Base-by-base conservation (phyloP, 2,329 filamentous ascomycete species). In the Aspergillus oerlinghausenensis region DNA sequence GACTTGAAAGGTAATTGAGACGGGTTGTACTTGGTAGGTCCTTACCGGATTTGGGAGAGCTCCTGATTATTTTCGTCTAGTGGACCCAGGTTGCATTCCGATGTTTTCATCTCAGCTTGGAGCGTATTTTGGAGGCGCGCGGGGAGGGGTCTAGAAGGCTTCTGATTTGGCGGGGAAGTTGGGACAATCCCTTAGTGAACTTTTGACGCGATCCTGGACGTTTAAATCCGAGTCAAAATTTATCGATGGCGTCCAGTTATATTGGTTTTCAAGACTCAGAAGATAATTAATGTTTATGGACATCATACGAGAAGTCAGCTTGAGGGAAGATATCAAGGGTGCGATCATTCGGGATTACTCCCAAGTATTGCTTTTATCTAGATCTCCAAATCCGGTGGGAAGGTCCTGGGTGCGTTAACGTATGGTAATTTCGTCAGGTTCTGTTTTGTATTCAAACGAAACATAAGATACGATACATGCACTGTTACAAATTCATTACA, bases 51-150 rank as follows among this genome's bases (percentile, higher is more conserved):
- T 51, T 26, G 51, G 51, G 47, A 28, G 47, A 10, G 25, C 45
- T 57, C 59, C 59, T 58, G 52, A 60, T 54, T 49, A 60, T 56
- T 56, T 55, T 61, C 59, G 57, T 61, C 49, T 19, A 50, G 52
- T 49, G 52, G 52, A 50, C 14, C 52, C 19, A 48, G 29, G 28
- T 54, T 50, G 49, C 52, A 54, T 54, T 48, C 49, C 19, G 40
- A 54, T 54, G 42, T 47, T 29, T 45, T 35, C n/a, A 49, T 17
- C 11, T 28, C 26, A 49, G 26, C 45, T 49, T 53, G 32, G 29
- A 50, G 45, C 42, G 47, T 23, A 23, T 26, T 47, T 47, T 47
- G 38, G 51, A 40, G n/a, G 4, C n/a, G 43, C 35, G 51, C 38
- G 51, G 51, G 51, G 51, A 47, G 51, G 21, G 43, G 43, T 47